phyloP scores from a whole-genome alignment of 176 grass and related monocot species.

The Juncus inflexus region DNA sequence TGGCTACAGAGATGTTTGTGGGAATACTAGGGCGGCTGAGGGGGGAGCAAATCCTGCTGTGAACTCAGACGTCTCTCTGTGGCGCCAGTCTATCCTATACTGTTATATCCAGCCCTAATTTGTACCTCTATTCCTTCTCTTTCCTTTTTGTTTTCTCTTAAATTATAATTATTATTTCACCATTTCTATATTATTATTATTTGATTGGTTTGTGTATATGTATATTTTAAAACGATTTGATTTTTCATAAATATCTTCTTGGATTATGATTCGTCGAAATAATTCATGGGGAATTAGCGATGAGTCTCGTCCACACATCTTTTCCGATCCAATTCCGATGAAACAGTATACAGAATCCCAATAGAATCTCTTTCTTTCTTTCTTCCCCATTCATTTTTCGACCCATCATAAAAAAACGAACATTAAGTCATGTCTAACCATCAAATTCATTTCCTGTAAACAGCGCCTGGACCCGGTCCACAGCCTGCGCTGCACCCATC shows the following conservation, averaged over 20 bases:
- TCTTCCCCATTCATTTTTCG: slow-evolving; percentile 2
- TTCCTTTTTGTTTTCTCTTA: no score
- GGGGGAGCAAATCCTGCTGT: no score
- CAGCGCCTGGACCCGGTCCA: not conserved
- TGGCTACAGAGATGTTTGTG: not conserved
- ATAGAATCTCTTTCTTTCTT: slow-evolving; percentile 8
- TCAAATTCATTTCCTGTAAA: no score
- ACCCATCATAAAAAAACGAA: not conserved
- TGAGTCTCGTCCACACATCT: slow-evolving; percentile 9
- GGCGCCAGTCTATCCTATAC: not conserved
- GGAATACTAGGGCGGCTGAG: no score
- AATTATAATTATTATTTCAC: no score
- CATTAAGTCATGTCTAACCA: no score
- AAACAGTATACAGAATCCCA: slow-evolving; percentile 2
- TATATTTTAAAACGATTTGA: no score
- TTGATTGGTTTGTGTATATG: no score
- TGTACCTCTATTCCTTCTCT: not conserved
- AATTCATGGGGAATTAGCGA: slow-evolving; percentile 1
- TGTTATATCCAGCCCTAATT: slow-evolving; percentile 7
- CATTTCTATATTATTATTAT: no score
- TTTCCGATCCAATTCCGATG: slow-evolving; percentile 1
- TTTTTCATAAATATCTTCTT: slow-evolving; percentile 1
- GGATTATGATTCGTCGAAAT: not conserved
- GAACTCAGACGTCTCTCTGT: no score
- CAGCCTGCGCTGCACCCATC: not conserved